phyloP scores from a whole-genome alignment of 2,329 filamentous ascomycete species.

The Sclerotinia spermophila region DNA sequence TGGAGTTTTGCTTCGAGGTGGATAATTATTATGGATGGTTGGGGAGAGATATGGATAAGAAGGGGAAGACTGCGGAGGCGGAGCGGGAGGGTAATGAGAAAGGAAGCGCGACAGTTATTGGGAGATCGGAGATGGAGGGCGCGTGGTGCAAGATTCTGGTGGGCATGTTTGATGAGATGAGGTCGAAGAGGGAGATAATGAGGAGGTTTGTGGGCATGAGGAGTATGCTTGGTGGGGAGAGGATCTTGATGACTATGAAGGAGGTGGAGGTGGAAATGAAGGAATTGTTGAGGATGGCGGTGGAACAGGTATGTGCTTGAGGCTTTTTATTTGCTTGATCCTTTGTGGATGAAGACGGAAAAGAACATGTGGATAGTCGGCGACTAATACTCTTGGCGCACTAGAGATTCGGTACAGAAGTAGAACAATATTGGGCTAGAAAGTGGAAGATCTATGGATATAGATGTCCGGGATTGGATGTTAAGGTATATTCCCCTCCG shows the following conservation, averaged over 20 bases:
- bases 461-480: background rate
- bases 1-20: conserved; percentile 1
- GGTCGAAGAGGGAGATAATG: background rate
- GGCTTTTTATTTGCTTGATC: accelerated
- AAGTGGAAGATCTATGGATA: background rate
- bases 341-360: no score
- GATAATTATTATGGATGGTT: background rate
- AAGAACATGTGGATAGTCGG: accelerated
- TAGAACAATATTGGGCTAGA: background rate
- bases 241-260: background rate
- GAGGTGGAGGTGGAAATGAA: conserved; percentile 1
- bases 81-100: background rate
- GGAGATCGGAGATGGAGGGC: background rate
- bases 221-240: background rate
- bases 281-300: background rate
- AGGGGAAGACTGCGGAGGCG: no score
- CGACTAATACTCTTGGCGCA: background rate
- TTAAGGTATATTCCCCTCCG: background rate
- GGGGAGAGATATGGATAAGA: background rate
- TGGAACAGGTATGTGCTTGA: background rate
- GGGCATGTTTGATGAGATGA: conserved; percentile 4
- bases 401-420: background rate
- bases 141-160: conserved; percentile 1
- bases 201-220: background rate
- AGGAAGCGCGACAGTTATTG: background rate